Base-by-base conservation (phyloP, 176 grass and related monocot genomes). In the Phragmites australis region DNA sequence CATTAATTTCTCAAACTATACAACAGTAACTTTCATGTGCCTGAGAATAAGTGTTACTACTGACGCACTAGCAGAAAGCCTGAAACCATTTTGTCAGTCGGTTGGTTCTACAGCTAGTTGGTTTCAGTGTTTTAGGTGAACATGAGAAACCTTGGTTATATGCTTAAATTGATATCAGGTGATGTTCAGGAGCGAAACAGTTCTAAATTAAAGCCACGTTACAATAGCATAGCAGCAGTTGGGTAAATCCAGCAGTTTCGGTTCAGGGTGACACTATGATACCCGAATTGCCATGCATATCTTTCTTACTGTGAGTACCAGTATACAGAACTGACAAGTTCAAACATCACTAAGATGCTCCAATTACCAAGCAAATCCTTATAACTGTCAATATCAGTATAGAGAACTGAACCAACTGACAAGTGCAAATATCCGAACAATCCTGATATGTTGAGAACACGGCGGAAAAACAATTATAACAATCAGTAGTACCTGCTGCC, bases 401-500 rank as follows among this genome's bases (percentile, higher is more conserved):
- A 29, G 23, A 72, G 15, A 37, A 37, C 34, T 37, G 34, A 61
- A 8, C n/a, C 30, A 65, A 12, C 27, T 48, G 53, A 13, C 19
- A 60, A 22, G 26, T 48, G 0, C 19, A 16, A 70, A 45, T 9
- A 48, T 21, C 40, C 42, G 16, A 13, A 29, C 37, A 67, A 45
- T 44, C 54, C 25, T 45, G 14, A 72, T 64, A 64, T 47, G 6
- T 18, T 44, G 9, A 21, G 9, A 12, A 29, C 21, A 77, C 61
- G 71, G 70, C 6, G n/a, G n/a, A n/a, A 46, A 60, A 4, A 1
- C 40, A n/a, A 48, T 1, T 26, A 41, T 6, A 48, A 88, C 12
- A 21, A 53, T 76, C 41, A 54, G 7, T 45, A 0, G 3, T 92
- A 98, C 95, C 95, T 94, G 95, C 27, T 94, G 74, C 95, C 95